A percentile compares a stretch with the other conserved stretches of the same genome.
Conservation (phyloP, 2,329 filamentous ascomycete species). For the Gaeumannomyces sp. region DNA sequence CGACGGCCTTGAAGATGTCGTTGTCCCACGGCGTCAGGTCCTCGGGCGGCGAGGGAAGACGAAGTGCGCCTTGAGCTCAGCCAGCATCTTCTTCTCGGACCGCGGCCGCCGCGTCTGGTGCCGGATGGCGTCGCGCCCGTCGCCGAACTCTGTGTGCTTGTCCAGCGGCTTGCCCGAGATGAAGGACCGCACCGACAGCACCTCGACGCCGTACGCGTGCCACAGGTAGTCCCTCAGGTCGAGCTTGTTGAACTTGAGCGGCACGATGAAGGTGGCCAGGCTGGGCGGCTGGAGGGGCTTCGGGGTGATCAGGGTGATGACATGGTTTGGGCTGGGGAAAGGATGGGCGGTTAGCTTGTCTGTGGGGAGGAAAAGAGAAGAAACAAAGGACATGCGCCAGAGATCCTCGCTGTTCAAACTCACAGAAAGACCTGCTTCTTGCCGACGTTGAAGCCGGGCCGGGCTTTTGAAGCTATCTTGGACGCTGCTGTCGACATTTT, state of each 20-base stretch:
- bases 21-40: constrained; percentile 60
- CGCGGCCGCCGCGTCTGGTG: constrained; percentile 47
- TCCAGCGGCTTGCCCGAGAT: constrained; percentile 52
- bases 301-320: constrained; percentile 67
- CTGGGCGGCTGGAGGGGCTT: constrained; percentile 66
- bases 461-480: constrained; percentile 27
- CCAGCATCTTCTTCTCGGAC: constrained; percentile 86
- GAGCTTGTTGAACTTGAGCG: constrained; percentile 89
- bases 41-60: constrained; percentile 67
- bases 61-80: constrained; percentile 82
- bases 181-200: constrained; percentile 72
- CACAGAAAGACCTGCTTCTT: constrained; percentile 52
- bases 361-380: background rate
- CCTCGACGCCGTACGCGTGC: constrained; percentile 74
- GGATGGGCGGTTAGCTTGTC: constrained; percentile 1
- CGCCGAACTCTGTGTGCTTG: too few relatives aligned
- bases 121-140: background rate
- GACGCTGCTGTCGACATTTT: constrained; percentile 24
- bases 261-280: constrained; percentile 85
- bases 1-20: constrained; percentile 42
- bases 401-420: constrained; percentile 21
- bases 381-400: constrained; percentile 5
- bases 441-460: constrained; percentile 40
- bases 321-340: constrained; percentile 65
- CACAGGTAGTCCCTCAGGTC: constrained; percentile 93